phyloP scores from a whole-genome alignment of 2,329 filamentous ascomycete genomes.

The Sporothrix variecibatus region DNA sequence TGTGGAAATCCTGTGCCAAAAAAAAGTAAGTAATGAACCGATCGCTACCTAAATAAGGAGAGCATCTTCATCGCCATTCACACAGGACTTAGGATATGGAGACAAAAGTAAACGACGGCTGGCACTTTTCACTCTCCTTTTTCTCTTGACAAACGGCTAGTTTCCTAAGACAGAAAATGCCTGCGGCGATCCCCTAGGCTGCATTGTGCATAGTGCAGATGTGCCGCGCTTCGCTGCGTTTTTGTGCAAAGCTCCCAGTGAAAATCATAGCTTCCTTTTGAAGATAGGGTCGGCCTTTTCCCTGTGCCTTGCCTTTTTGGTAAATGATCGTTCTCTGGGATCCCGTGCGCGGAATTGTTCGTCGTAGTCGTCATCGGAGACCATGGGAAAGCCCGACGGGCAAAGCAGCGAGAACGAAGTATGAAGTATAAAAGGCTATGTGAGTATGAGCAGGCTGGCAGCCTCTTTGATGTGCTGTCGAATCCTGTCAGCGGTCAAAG shows the following conservation, averaged over 20 bases:
- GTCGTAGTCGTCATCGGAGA: neutral
- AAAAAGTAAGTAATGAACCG: neutral
- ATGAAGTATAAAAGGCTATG: neutral
- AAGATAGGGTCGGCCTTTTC: neutral
- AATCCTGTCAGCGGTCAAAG: neutral
- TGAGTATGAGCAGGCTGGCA: neutral
- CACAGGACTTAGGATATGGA: neutral
- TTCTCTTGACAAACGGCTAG: neutral
- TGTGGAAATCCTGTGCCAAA: neutral
- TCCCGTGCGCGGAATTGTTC: neutral
- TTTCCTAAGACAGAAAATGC: slow-evolving; percentile 1
- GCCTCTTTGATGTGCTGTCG: neutral
- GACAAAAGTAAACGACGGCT: neutral
- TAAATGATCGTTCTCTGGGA: neutral
- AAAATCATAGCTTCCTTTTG: neutral
- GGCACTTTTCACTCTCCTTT: neutral
- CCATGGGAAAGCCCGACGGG: neutral
- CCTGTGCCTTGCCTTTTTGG: neutral
- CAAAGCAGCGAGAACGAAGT: neutral
- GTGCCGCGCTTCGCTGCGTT: neutral
- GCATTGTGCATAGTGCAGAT: neutral
- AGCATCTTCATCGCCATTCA: neutral
- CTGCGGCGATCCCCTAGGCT: neutral
- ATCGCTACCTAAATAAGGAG: neutral
- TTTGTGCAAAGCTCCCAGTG: neutral